Base-by-base conservation (phyloP, 192 early-diverging fungal species). In the Radiomyces spectabilis region DNA sequence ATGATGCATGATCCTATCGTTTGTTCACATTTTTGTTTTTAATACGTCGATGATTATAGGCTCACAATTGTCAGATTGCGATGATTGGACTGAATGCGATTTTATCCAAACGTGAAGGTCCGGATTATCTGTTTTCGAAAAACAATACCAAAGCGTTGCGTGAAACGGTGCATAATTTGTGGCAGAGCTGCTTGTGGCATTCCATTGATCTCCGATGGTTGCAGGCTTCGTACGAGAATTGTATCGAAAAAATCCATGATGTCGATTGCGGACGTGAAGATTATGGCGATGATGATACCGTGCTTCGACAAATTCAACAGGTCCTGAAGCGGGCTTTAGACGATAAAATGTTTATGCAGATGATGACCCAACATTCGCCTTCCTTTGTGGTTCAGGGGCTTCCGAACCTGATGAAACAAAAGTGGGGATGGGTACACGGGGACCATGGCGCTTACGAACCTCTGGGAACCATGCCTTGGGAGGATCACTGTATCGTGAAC, bases 61-160 rank as follows among this genome's bases (percentile, higher is more conserved):
- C 71, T 0, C 62, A 82, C 51, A 86, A 86, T 50, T 63, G 75
- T 27, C 55, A 83, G 29, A 69, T 88, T 8, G 75, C 82, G 0
- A 68, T 85, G 34, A 83, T 91, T 42, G 78, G 78, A 27, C 59
- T 84, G 22, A 93, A 93, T 54, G 81, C 85, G 31, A 69, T 86
- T 7, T 62, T 88, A 18, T 80, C 84, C 0, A 72, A 88, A 44
- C 70, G 84, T 5, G 65, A 41, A 8, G 84, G 79, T 13, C 63
- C 71, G 25, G 89, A 92, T 57, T 92, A 92, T 55, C 78, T 90
- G 29, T 88, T 88, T 49, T 82, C 86, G 38, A 70, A 75, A 0
- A 66, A 71, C 5, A 85, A 86, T 61, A 66, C 63, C 12, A 74
- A 63, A 27, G 65, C 77, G 41, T 57, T 89, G 21, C 57, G 74